A percentile compares a stretch with the other conserved stretches of the same genome.
Conservation (phyloP, 306 rosid species). For the Quercus ilex region DNA sequence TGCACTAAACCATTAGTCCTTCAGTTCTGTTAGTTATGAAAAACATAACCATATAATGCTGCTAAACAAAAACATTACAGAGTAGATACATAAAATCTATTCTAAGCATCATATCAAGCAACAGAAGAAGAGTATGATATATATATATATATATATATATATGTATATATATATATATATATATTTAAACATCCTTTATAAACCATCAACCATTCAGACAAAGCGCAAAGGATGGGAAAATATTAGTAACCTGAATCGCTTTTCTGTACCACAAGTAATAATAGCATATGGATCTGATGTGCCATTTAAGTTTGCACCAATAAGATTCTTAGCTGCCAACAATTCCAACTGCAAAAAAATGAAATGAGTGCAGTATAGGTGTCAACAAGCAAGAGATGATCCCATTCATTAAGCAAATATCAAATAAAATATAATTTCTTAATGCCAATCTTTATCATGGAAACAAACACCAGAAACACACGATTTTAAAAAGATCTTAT, state of each 20-base stretch:
- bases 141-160: background rate
- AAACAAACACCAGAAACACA: constrained; percentile 12
- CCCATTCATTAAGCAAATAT: constrained; percentile 14
- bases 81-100: background rate
- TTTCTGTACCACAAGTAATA: constrained; percentile 85
- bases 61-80: background rate
- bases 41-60: background rate
- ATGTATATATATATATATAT: too few relatives aligned
- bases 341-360: constrained; percentile 72
- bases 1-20: background rate
- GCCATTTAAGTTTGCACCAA: constrained; percentile 96
- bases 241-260: constrained; percentile 75
- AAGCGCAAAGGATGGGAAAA: background rate
- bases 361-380: background rate
- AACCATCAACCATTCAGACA: background rate
- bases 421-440: background rate
- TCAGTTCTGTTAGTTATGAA: background rate
- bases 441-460: constrained; percentile 1
- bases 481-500: constrained; percentile 15
- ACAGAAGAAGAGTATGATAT: background rate
- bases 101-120: background rate
- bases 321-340: constrained; percentile 92
- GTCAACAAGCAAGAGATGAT: constrained; percentile 13
- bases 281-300: constrained; percentile 96
- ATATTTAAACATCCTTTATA: background rate